Evolutionary conservation across 2,329 filamentous ascomycete genomes (phyloP), one percentile per base, ranked within the genome.

Genomic region (Aureobasidium uvarum): DNA sequence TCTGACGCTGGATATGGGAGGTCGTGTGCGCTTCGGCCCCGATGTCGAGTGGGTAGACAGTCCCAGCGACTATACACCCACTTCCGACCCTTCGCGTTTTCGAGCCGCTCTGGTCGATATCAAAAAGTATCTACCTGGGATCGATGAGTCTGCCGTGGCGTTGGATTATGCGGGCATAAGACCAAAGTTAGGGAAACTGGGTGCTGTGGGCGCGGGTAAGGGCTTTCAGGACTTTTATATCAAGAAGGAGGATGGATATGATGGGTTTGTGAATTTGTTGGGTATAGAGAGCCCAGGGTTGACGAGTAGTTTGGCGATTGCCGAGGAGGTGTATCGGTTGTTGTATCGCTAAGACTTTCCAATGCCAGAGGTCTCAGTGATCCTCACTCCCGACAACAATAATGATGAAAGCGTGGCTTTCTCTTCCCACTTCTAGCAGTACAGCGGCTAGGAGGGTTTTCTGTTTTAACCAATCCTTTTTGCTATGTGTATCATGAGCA

Each of bases 251-350:
- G 84, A 91, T 1, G 92, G 90, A 0, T 92, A 85, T 71, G 79
- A 84, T 1, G 93, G 91, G 8, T 97, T 94, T 84, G 84, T 98
- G 10, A 97, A 97, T 79, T 75, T 98, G 70, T 74, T 98, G 71
- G 94, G 92, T 0, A 97, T 97, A 70, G 94, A 98, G 81, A 96
- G 91, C 76, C 94, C 94, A 0, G 94, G 94, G 5, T 78, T 98
- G 76, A 98, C 94, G 54, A 95, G 91, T 75, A 86, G 84, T 71
- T 78, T 98, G 78, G 92, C 92, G 1, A 94, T 97, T 77, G 93
- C 83, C 3, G 91, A 96, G 73, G 84, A 85, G 80, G 92, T 96
- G 11, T 78, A 85, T 70, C 74, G 71, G 1, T 73, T 87, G 59
- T 68, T 87, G 70, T 86, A 87, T 18, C 33, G 39, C 20, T 58